Base-by-base conservation (phyloP, 2,329 filamentous ascomycete genomes). In the Podosphaera leucotricha region DNA sequence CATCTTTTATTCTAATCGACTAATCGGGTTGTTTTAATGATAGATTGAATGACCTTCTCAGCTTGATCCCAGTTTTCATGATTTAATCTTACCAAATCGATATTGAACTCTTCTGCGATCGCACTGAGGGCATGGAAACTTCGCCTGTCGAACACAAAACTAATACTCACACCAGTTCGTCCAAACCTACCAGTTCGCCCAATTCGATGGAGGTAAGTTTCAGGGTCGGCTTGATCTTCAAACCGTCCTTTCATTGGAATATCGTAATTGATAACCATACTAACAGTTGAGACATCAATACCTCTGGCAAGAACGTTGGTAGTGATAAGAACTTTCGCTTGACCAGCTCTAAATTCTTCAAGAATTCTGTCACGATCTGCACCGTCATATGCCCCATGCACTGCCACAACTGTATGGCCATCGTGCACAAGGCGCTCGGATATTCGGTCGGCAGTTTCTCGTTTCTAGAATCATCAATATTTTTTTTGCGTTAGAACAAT, bases 181-280 rank as follows among this genome's bases (percentile, higher is more conserved):
- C 90, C 90, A 55, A 98, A 98, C 52, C 90, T 82, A 50, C 90
- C 90, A 13, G 90, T 98, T 57, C 90, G 84, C 48, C 90, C 90
- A 54, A 98, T 98, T 59, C 90, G 81, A 68, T 98, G 90, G 41
- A 98, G 78, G 58, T 98, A 98, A 0, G 90, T 98, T 65, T 95
- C 86, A 40, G 77, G 77, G 57, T 98, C 90, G 13, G 87, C 80
- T 62, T 90, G 82, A 22, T 70, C 69, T 53, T 95, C 86, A 16
- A 80, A 75, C 26, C 70, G 64, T 36, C 80, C 77, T 57, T 79
- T 78, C 66, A 79, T 80, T 20, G 79, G 79, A 46, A 84, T 80
- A 53, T 84, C 80, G 62, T 98, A 98, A 67, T 98, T 98, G 67
- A 98, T 85, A 44, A 98, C 90, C 78, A 98, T 90, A 8, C 85